These are phyloP conservation scores for Phytophthora agathidicida DNA, from an alignment of 352 stramenopile genomes.

Conservation along the genomic window DNA sequence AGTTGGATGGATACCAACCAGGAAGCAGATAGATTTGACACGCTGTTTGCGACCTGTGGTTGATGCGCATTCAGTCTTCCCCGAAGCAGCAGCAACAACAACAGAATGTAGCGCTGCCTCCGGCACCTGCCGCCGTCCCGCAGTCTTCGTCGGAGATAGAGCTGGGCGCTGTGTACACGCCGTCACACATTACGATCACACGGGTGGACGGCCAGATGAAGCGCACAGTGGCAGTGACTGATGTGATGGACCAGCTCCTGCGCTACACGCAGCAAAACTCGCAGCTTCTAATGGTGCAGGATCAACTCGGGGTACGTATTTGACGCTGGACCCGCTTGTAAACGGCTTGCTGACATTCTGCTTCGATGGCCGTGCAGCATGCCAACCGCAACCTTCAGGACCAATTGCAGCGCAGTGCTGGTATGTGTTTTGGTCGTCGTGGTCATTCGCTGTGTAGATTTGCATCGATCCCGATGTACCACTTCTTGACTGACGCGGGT, in stretches of 20 bases:
- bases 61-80: conserved; percentile 11
- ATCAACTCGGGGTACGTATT: conserved; percentile 68
- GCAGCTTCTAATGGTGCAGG: conserved; percentile 61
- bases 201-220: conserved; percentile 76
- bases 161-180: conserved; percentile 66
- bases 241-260: conserved; percentile 84
- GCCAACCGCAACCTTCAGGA: conserved; percentile 77
- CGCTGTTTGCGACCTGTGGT: background rate
- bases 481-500: conserved; percentile 10
- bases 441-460: conserved; percentile 17
- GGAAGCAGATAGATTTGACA: conserved; percentile 8
- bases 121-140: background rate
- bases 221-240: conserved; percentile 70
- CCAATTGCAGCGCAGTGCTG: conserved; percentile 62
- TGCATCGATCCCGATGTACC: conserved; percentile 1
- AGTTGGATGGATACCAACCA: background rate
- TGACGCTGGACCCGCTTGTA: background rate
- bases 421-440: conserved; percentile 36
- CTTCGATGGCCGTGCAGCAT: conserved; percentile 32
- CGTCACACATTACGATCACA: conserved; percentile 76
- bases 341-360: conserved; percentile 5
- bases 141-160: conserved; percentile 40
- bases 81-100: conserved; percentile 23
- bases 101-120: conserved; percentile 5
- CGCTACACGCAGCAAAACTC: conserved; percentile 72